A percentile compares a stretch with the other conserved stretches of the same genome.
phyloP scores from a whole-genome alignment of 495 filamentous ascomycete genomes.

The Thermochaetoides thermophila region DNA sequence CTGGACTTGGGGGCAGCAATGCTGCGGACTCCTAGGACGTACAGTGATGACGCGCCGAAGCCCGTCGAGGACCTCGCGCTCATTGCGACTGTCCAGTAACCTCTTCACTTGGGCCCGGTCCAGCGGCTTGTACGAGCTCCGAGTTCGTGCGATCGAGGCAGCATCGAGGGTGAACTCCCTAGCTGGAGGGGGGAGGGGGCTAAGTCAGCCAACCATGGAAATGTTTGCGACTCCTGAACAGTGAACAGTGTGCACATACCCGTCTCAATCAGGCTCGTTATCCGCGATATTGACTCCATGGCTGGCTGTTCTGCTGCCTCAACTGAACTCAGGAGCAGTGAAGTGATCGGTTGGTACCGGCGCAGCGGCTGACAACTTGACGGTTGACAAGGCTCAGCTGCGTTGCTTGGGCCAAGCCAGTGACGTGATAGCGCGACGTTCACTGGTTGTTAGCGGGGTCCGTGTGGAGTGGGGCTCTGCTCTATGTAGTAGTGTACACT shows the following conservation, averaged over 20 bases:
- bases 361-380: too few relatives aligned
- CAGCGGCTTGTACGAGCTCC: slow-evolving; percentile 34
- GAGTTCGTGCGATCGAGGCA: slow-evolving; percentile 57
- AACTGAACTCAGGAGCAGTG: too few relatives aligned
- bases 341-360: too few relatives aligned
- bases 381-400: too few relatives aligned
- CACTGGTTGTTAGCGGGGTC: slow-evolving; percentile 10
- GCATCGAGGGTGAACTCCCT: slow-evolving; percentile 95
- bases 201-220: not conserved
- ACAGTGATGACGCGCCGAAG: slow-evolving; percentile 81
- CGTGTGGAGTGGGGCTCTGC: too few relatives aligned
- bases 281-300: slow-evolving; percentile 92
- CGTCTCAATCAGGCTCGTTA: slow-evolving; percentile 85
- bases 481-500: too few relatives aligned
- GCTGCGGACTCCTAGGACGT: too few relatives aligned
- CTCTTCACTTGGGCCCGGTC: slow-evolving; percentile 68
- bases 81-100: slow-evolving; percentile 84
- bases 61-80: slow-evolving; percentile 84
- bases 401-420: slow-evolving; percentile 13
- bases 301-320: not conserved
- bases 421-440: slow-evolving; percentile 21
- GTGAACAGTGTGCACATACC: slow-evolving; percentile 35
- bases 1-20: slow-evolving; percentile 1
- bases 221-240: not conserved
- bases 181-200: slow-evolving; percentile 35